phyloP scores from a whole-genome alignment of 805 yeast species.

The Nakazawaea populi region DNA sequence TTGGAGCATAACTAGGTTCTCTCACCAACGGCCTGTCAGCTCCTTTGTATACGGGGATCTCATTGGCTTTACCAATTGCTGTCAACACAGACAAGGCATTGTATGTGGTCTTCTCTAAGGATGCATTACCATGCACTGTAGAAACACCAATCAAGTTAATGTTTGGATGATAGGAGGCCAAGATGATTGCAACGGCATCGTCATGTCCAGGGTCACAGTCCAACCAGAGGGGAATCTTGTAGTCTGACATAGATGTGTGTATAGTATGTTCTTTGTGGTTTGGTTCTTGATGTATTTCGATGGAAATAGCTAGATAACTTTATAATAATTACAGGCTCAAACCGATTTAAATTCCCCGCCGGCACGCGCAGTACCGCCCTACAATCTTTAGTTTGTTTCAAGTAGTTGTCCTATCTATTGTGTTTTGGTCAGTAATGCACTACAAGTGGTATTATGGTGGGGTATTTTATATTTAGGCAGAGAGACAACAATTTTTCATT shows the following conservation, averaged over 20 bases:
- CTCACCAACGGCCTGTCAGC: constrained; percentile 50
- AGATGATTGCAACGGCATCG: constrained; percentile 69
- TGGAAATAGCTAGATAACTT: not conserved
- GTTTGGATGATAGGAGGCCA: constrained; percentile 55
- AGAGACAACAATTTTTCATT: too few species aligned
- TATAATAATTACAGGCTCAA: not conserved
- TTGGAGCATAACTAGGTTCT: constrained; percentile 46
- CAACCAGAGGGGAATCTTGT: constrained; percentile 66
- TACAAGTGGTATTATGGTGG: too few species aligned
- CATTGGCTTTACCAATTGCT: constrained; percentile 39
- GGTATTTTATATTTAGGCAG: too few species aligned
- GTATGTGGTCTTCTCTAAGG: constrained; percentile 56
- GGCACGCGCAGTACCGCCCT: not conserved
- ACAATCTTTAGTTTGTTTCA: not conserved
- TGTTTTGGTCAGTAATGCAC: too few species aligned
- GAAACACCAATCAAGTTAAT: constrained; percentile 63
- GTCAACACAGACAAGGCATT: constrained; percentile 67
- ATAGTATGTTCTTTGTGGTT: not conserved
- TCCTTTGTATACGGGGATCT: constrained; percentile 65
- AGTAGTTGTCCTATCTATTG: not conserved
- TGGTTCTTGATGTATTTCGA: not conserved
- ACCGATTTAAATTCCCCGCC: not conserved
- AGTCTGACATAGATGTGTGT: not conserved
- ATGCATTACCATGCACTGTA: constrained; percentile 69
- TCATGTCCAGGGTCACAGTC: constrained; percentile 95